These are phyloP conservation scores for Scheffersomyces illinoinensis DNA, from an alignment of 1,139 yeast genomes.

Conservation along the genomic window DNA sequence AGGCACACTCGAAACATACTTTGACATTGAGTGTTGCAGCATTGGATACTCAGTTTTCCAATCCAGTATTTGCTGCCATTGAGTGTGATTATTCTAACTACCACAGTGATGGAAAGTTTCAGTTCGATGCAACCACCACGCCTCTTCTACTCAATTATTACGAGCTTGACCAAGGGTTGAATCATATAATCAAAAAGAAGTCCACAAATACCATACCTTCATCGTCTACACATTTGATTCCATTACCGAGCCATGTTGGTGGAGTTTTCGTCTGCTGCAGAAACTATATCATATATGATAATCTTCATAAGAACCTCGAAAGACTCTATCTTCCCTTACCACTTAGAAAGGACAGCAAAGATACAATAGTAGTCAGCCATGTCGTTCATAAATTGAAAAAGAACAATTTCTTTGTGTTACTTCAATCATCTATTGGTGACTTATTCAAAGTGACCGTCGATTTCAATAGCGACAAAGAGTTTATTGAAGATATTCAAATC, in stretches of 20 bases:
- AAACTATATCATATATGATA: conserved; percentile 29
- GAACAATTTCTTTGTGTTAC: conserved; percentile 62
- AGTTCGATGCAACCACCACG: conserved; percentile 16
- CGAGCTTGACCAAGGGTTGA: conserved; percentile 83
- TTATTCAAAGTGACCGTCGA: conserved; percentile 66
- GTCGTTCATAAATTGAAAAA: conserved; percentile 65
- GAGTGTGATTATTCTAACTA: conserved; percentile 56
- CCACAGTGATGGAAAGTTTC: conserved; percentile 13
- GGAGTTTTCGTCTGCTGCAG: conserved; percentile 39
- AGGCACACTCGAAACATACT: conserved; percentile 52
- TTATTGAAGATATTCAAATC: conserved; percentile 35
- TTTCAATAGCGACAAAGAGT: conserved; percentile 35
- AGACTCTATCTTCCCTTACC: conserved; percentile 44
- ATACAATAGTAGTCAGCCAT: conserved; percentile 51
- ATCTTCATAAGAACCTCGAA: conserved; percentile 8
- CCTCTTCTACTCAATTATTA: conserved; percentile 55
- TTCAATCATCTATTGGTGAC: conserved; percentile 77
- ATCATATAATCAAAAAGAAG: conserved; percentile 59
- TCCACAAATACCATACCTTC: conserved; percentile 38
- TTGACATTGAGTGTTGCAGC: conserved; percentile 61
- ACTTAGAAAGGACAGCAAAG: conserved; percentile 26
- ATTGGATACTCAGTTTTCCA: conserved; percentile 74
- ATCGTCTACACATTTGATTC: conserved; percentile 31
- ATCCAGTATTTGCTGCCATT: conserved; percentile 80
- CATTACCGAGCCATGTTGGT: conserved; percentile 36